Conservation (phyloP, 2,329 filamentous ascomycete genomes). For the Nemania sp. region DNA sequence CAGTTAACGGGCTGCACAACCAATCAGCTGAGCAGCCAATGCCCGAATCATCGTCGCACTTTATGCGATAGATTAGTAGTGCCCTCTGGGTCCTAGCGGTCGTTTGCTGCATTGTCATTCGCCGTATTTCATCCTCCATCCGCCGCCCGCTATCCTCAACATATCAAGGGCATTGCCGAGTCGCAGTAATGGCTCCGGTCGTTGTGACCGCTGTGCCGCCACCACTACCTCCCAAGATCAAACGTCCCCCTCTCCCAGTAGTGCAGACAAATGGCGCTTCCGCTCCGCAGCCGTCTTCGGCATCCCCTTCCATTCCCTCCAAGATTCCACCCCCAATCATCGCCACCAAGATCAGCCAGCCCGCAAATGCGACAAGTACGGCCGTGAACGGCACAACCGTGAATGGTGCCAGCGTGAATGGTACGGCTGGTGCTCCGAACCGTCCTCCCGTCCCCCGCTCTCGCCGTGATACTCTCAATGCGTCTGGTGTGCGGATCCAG, state of each 20-base stretch:
- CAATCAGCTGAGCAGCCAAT: conserved; percentile 9
- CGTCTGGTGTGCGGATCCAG: conserved; percentile 51
- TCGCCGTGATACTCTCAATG: conserved; percentile 59
- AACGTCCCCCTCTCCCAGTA: conserved; percentile 68
- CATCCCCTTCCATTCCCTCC: conserved; percentile 60
- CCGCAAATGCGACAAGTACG: conserved; percentile 49
- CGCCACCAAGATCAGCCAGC: conserved; percentile 50
- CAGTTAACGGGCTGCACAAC: background rate
- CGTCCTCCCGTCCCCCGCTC: conserved; percentile 59
- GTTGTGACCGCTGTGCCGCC: conserved; percentile 51
- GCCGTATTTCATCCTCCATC: too few species aligned
- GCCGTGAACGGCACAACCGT: conserved; percentile 41
- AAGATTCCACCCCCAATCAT: conserved; percentile 55
- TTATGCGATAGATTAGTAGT: conserved; percentile 13
- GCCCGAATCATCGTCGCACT: conserved; percentile 10
- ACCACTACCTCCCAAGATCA: conserved; percentile 59
- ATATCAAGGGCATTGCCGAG: conserved; percentile 7
- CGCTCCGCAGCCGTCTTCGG: conserved; percentile 59
- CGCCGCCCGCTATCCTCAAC: background rate
- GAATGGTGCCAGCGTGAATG: conserved; percentile 46
- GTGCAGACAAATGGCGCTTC: conserved; percentile 68
- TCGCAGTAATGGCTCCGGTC: conserved; percentile 54
- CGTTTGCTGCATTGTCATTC: conserved; percentile 15
- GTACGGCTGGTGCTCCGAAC: conserved; percentile 45
- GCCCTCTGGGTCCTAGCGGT: background rate